Evolutionary conservation across 2,329 filamentous ascomycete genomes (phyloP), one percentile per base, ranked within the genome.

Genomic region (Chrysosporium keratinophilum): DNA sequence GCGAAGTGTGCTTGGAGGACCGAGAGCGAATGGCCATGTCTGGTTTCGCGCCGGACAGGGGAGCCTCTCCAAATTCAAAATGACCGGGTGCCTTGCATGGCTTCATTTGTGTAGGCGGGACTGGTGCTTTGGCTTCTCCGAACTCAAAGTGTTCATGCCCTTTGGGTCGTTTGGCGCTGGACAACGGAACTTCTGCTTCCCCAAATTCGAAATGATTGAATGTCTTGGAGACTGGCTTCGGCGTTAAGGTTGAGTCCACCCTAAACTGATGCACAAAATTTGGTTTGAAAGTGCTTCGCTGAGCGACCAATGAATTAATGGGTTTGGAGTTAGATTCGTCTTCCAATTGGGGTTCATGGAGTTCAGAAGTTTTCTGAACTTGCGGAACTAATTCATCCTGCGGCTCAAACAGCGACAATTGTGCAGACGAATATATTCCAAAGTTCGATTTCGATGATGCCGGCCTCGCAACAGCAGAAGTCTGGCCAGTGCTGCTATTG

Each of bases 191-290:
- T 28, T 57, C 37, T 58, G 61, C 54, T 72, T 66, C 83, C 55
- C 78, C 81, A 65, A 95, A 86, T 56, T 89, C 84, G 65, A 95
- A 95, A 70, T 97, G 91, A 55, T 85, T 76, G 72, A 83, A 96
- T 69, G 88, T 94, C 65, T 81, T 82, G 1, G 87, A 80, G 67
- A 93, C 80, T 5, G 86, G 83, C 63, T 84, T 80, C 60, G 72
- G 71, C 34, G 63, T 65, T 43, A 63, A 6, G 62, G 82, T 54
- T 78, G 81, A 65, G 94, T 85, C 56, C 57, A 19, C 46, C 23
- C 56, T 60, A 62, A 64, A 20, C 23, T 28, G 23, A 7, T 28
- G 23, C 23, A 4, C 23, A 28, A 7, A 7, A 7, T 28, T 28
- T 28, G n/a, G n/a, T n/a, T n/a, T n/a, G n/a, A n/a, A n/a, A n/a